Evolutionary conservation across 192 early-diverging fungal species (phyloP).

Genomic region (Dispira parvispora): DNA sequence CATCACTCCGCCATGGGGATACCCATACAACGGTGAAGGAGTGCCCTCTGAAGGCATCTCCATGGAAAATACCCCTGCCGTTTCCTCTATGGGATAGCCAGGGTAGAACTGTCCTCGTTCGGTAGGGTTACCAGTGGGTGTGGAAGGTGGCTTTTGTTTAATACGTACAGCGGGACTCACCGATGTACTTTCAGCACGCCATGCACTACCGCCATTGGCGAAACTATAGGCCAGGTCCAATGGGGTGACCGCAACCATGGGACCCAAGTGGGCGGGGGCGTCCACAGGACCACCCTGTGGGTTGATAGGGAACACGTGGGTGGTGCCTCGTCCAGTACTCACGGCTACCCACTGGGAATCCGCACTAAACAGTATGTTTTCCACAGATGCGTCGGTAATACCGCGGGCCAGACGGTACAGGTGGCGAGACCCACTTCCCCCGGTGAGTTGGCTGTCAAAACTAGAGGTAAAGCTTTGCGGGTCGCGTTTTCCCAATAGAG

Average conservation of each 20-base stretch:
- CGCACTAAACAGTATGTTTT: constrained; percentile 40
- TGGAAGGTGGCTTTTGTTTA: background rate
- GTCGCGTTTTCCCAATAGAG: constrained; percentile 22
- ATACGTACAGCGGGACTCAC: background rate
- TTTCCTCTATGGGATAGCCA: background rate
- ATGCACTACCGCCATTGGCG: constrained; percentile 5
- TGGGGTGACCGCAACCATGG: background rate
- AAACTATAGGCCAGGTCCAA: constrained; percentile 5
- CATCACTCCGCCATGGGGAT: too few species aligned
- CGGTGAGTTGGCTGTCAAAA: constrained; percentile 4
- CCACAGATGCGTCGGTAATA: constrained; percentile 54
- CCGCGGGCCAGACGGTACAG: constrained; percentile 64
- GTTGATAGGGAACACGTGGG: constrained; percentile 52
- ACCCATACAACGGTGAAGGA: too few species aligned
- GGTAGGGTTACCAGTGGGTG: background rate
- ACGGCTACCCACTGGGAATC: constrained; percentile 64
- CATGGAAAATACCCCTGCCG: constrained; percentile 4
- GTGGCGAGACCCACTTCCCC: constrained; percentile 21
- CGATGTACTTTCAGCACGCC: background rate
- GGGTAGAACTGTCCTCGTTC: background rate
- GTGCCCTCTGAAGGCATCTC: background rate
- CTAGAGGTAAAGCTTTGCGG: background rate
- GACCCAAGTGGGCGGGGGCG: constrained; percentile 31
- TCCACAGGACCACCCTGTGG: constrained; percentile 41
- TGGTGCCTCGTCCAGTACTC: constrained; percentile 55